A percentile compares a stretch with the other conserved stretches of the same genome.
These are phyloP conservation scores for Candida sp. DNA, from an alignment of 1,139 yeast species.

Conservation along the genomic window DNA sequence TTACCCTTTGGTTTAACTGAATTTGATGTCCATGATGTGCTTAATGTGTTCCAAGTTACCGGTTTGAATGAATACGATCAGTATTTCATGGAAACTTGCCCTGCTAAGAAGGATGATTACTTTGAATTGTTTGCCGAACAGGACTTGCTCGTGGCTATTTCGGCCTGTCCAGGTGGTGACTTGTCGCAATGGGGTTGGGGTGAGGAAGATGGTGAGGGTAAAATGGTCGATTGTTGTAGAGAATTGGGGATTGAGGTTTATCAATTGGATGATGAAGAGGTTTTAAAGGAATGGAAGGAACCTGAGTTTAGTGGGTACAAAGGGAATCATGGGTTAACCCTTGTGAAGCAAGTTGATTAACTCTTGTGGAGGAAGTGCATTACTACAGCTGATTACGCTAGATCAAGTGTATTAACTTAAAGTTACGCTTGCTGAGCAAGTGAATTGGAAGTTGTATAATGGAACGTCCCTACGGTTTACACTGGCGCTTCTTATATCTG, in stretches of 20 bases:
- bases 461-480: no score
- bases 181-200: conserved; percentile 74
- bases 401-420: no score
- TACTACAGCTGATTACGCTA: no score
- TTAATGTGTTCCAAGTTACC: conserved; percentile 68
- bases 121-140: conserved; percentile 68
- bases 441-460: no score
- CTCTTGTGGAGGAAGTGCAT: no score
- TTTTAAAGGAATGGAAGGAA: conserved; percentile 47
- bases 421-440: no score
- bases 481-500: no score
- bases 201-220: conserved; percentile 46
- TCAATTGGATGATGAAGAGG: conserved; percentile 41
- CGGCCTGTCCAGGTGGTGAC: conserved; percentile 74
- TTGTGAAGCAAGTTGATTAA: no score
- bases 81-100: conserved; percentile 70
- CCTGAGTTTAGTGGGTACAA: conserved; percentile 50
- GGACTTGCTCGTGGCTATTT: conserved; percentile 60
- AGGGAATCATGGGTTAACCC: conserved; percentile 57
- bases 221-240: conserved; percentile 60
- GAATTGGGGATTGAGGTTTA: conserved; percentile 64
- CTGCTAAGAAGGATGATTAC: conserved; percentile 55
- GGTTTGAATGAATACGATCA: conserved; percentile 64
- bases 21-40: conserved; percentile 65
- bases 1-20: conserved; percentile 60